These are phyloP conservation scores for Cladobotryum protrusum DNA, from an alignment of 2,329 filamentous ascomycete genomes.

Conservation along the genomic window DNA sequence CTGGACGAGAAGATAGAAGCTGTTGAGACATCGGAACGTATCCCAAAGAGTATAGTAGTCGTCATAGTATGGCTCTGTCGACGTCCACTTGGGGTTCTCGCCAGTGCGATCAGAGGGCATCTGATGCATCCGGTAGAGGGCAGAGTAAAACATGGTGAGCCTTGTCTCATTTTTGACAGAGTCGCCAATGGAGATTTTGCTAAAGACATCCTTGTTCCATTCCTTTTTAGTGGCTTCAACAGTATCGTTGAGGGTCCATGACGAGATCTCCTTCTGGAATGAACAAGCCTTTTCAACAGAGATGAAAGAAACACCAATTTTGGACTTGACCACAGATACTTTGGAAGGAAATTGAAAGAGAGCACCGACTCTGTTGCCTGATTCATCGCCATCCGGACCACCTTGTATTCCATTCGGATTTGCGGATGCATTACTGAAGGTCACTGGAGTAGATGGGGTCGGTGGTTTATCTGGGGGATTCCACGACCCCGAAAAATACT, in stretches of 20 bases:
- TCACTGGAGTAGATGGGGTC: constrained; percentile 38
- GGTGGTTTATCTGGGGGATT: constrained; percentile 7
- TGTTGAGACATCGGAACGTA: constrained; percentile 40
- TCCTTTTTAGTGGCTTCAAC: constrained; percentile 33
- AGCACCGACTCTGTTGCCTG: constrained; percentile 45
- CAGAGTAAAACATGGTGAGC: constrained; percentile 49
- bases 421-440: constrained; percentile 34
- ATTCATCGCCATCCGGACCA: constrained; percentile 41
- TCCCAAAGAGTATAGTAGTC: constrained; percentile 56
- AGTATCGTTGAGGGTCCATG: constrained; percentile 35
- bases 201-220: constrained; percentile 40
- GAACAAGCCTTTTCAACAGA: constrained; percentile 41
- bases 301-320: constrained; percentile 45
- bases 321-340: constrained; percentile 36
- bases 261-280: constrained; percentile 40
- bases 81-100: constrained; percentile 52
- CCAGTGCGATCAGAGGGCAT: constrained; percentile 54
- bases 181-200: constrained; percentile 34
- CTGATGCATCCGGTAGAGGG: constrained; percentile 55
- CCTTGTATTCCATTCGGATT: constrained; percentile 50
- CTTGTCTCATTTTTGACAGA: constrained; percentile 37
- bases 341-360: constrained; percentile 41
- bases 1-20: constrained; percentile 9
- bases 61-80: constrained; percentile 51
- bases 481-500: constrained; percentile 30